Evolutionary conservation across 768 basidiomycete species (phyloP), one percentile per base, ranked within the genome.

Genomic region (Serendipita sp.): DNA sequence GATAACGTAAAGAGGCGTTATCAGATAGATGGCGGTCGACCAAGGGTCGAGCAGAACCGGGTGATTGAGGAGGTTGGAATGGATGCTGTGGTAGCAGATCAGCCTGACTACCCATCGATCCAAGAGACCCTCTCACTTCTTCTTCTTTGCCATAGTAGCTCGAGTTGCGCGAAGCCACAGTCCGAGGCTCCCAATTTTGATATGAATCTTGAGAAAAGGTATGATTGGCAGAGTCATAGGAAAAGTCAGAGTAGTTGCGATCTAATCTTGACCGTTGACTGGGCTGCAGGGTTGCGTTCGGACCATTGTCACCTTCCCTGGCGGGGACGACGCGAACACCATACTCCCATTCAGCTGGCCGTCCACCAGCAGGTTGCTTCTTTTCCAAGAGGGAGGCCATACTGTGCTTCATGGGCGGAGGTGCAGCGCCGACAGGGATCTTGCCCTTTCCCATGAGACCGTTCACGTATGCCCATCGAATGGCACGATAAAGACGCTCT

Each of bases 381-480:
- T 60, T 35, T n/a, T 23, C 18, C 18, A 38, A 10, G 56, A 36
- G 34, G n/a, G 28, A n/a, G 34, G 56, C 28, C 16, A 35, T n/a
- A 10, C 56, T 38, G 16, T 30, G 8, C 34, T 60, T 60, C 36
- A 38, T 32, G 30, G 36, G 28, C 10, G 30, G 34, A 8, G 65
- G 56, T 1, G 71, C 72, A 41, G 71, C 72, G 4, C 69, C 62
- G 47, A 67, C 18, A 1, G 68, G 56, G 34, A 65, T 45, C 23
- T 64, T 60, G 44, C 52, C 65, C 47, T 15, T 65, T 13, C 78
- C 76, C 36, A 82, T 70, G 68, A 79, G 76, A 13, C 81, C 81
- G 68, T 90, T 90, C 64, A 80, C 74, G 67, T 80, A 80, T 28
- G 85, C 69, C 75, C 83, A 84, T 71, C 82, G 77, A 1, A 76